Conservation (phyloP, 1,284 basidiomycete species). For the Gomphus sp. region DNA sequence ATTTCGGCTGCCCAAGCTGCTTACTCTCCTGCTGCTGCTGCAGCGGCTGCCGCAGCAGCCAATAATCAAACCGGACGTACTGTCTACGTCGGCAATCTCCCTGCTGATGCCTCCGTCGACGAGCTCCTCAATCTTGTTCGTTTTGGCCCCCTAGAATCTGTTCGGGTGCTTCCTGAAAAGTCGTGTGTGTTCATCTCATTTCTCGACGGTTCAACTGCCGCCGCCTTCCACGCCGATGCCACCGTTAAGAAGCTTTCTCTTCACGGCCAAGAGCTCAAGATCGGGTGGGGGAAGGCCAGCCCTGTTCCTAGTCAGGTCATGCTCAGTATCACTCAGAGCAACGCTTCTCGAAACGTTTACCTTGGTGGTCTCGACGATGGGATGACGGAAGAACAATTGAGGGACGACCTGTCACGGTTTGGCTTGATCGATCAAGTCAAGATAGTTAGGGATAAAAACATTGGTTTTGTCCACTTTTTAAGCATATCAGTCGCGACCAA, state of each 20-base stretch:
- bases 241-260: slow-evolving; percentile 86
- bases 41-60: slow-evolving; percentile 54
- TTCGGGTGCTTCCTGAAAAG: slow-evolving; percentile 95
- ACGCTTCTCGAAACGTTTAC: slow-evolving; percentile 91
- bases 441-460: slow-evolving; percentile 95
- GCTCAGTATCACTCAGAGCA: slow-evolving; percentile 80
- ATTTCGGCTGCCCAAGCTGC: slow-evolving; percentile 42
- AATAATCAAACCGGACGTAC: slow-evolving; percentile 72
- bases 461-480: slow-evolving; percentile 94
- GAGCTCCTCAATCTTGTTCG: slow-evolving; percentile 97
- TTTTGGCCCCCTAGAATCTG: slow-evolving; percentile 93
- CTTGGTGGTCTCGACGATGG: slow-evolving; percentile 84
- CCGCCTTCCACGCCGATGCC: slow-evolving; percentile 92
- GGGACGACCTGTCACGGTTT: slow-evolving; percentile 81
- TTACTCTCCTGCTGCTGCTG: slow-evolving; percentile 68
- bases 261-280: slow-evolving; percentile 89
- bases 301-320: slow-evolving; percentile 80
- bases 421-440: slow-evolving; percentile 98
- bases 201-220: slow-evolving; percentile 83
- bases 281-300: slow-evolving; percentile 91
- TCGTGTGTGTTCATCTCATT: slow-evolving; percentile 98
- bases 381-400: slow-evolving; percentile 81
- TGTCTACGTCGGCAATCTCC: slow-evolving; percentile 96
- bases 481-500: slow-evolving; percentile 89
- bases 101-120: slow-evolving; percentile 92